Evolutionary conservation across 352 stramenopile species (phyloP).

Genomic region (Phytophthora constricta): DNA sequence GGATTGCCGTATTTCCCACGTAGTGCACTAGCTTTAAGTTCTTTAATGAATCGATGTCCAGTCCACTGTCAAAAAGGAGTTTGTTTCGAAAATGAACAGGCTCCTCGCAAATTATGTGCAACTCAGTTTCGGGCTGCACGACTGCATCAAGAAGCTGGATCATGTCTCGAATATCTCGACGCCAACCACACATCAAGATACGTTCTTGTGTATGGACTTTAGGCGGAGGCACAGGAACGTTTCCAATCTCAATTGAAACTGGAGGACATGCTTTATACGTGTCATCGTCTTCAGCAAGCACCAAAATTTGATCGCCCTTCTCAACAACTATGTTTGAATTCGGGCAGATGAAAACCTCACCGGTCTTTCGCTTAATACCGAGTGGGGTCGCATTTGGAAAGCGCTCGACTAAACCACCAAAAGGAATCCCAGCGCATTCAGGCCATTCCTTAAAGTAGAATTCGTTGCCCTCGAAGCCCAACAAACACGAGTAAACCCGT

Average conservation of each 20-base stretch:
- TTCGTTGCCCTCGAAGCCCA: conserved; percentile 84
- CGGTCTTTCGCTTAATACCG: conserved; percentile 59
- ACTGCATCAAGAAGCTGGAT: conserved; percentile 75
- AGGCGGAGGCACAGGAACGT: conserved; percentile 16
- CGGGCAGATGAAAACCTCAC: conserved; percentile 56
- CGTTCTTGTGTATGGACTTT: conserved; percentile 40
- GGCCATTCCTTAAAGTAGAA: conserved; percentile 88
- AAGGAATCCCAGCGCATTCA: conserved; percentile 64
- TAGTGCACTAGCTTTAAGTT: conserved; percentile 68
- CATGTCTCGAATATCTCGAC: conserved; percentile 84
- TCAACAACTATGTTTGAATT: conserved; percentile 30
- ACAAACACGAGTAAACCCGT: conserved; percentile 50
- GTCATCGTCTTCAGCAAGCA: conserved; percentile 84
- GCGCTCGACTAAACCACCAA: conserved; percentile 57
- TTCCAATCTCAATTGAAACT: conserved; percentile 32
- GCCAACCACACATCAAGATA: conserved; percentile 86
- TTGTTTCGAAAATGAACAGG: conserved; percentile 56
- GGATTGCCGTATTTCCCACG: conserved; percentile 71
- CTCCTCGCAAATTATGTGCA: conserved; percentile 78
- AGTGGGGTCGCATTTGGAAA: conserved; percentile 80
- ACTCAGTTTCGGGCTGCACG: conserved; percentile 50
- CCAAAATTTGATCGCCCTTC: conserved; percentile 65
- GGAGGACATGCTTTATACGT: conserved; percentile 67
- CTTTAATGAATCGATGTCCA: conserved; percentile 46
- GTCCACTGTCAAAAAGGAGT: conserved; percentile 52